Percentiles rank a stretch among this genome's conserved stretches.
Evolutionary conservation across 352 stramenopile genomes (phyloP).

Genomic region (Globisporangium radiosum): DNA sequence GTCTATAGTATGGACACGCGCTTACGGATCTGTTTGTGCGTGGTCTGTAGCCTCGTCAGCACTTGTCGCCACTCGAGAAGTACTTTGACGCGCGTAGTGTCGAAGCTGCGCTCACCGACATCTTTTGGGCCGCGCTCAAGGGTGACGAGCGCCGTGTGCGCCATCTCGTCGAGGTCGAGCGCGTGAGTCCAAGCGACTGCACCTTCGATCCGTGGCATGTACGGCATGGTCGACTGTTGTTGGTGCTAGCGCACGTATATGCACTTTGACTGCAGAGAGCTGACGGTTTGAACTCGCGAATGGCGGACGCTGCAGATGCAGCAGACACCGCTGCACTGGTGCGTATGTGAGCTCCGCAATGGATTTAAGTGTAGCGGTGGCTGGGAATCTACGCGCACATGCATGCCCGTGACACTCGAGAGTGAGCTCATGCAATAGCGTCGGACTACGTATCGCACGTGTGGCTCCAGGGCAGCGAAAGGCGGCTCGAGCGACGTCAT

Average conservation of each 20-base stretch:
- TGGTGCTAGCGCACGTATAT: too few species aligned
- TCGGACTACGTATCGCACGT: too few species aligned
- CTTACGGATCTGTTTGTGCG: background rate
- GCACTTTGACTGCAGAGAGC: too few species aligned
- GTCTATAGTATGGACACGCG: background rate
- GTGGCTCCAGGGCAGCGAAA: constrained; percentile 50
- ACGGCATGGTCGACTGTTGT: constrained; percentile 1
- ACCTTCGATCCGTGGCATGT: constrained; percentile 66
- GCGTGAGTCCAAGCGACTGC: constrained; percentile 32
- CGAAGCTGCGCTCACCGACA: constrained; percentile 50
- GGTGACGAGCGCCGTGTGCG: constrained; percentile 47
- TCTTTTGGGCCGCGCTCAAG: constrained; percentile 67
- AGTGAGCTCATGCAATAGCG: too few species aligned
- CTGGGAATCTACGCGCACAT: too few species aligned
- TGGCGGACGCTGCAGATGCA: constrained; percentile 21
- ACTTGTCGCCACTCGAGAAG: constrained; percentile 49
- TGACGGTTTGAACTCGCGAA: too few species aligned
- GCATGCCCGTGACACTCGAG: too few species aligned
- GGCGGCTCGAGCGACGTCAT: constrained; percentile 38
- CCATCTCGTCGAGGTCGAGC: constrained; percentile 56
- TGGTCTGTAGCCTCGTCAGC: constrained; percentile 24
- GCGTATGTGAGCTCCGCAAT: background rate
- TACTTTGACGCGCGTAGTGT: constrained; percentile 51
- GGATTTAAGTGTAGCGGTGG: too few species aligned
- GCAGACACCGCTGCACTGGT: constrained; percentile 71